Conservation (phyloP, 139 green algal species). For the Astrephomene gubernaculifera region DNA sequence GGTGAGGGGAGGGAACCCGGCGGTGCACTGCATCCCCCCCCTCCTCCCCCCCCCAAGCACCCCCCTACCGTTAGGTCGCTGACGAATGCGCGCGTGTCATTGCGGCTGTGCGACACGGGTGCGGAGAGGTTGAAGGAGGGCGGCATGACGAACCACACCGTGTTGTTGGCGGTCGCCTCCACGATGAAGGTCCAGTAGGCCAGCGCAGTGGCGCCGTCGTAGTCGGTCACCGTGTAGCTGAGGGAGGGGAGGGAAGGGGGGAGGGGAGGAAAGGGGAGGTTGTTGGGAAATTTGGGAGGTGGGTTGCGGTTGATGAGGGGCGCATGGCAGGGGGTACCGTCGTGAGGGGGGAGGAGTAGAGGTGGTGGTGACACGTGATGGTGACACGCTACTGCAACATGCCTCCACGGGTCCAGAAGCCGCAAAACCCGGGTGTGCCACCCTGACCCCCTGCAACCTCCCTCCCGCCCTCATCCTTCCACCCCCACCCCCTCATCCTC, state of each 20-base stretch:
- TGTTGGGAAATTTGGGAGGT: not conserved
- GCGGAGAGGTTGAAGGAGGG: conserved; percentile 12
- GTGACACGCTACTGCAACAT: too few species aligned
- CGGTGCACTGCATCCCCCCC: too few species aligned
- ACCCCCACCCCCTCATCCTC: not conserved
- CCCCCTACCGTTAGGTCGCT: not conserved
- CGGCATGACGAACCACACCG: not conserved
- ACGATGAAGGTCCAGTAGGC: conserved; percentile 36
- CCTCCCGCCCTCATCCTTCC: not conserved
- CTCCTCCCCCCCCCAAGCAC: not conserved
- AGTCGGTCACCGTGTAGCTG: conserved; percentile 15
- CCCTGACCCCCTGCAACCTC: not conserved
- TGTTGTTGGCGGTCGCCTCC: conserved; percentile 2
- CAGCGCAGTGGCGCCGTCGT: not conserved
- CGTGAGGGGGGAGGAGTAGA: too few species aligned
- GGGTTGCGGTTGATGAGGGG: not conserved
- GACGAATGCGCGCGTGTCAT: not conserved
- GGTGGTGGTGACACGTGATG: too few species aligned
- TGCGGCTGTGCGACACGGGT: not conserved
- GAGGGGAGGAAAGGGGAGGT: not conserved
- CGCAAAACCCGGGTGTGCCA: not conserved
- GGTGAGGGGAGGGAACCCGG: too few species aligned
- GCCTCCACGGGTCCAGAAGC: not conserved
- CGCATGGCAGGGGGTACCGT: not conserved
- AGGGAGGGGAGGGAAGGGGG: not conserved